Percentiles rank a stretch among this genome's conserved stretches.
Evolutionary conservation across 2,329 filamentous ascomycete species (phyloP).

Genomic region (Venturia asperata): DNA sequence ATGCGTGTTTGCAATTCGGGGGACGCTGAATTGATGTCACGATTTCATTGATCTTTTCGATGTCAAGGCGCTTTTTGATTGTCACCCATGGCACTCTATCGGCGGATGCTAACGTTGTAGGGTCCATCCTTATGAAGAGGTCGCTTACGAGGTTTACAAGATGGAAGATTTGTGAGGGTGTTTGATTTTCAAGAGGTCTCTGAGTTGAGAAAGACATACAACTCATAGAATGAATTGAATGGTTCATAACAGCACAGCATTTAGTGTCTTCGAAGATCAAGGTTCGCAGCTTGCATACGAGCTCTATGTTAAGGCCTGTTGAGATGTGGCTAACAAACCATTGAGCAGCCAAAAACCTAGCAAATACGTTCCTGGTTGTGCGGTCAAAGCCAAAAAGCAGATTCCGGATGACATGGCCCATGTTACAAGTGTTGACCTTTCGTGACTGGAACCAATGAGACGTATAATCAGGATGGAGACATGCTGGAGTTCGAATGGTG

Average conservation of each 20-base stretch:
- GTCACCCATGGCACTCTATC: not conserved
- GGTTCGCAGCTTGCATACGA: no score
- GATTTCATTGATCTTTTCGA: not conserved
- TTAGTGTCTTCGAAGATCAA: no score
- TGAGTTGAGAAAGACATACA: not conserved
- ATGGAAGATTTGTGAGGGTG: slow-evolving; percentile 35
- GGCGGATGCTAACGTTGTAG: slow-evolving; percentile 25
- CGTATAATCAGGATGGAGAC: no score
- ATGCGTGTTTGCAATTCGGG: no score
- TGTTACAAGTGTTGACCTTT: not conserved
- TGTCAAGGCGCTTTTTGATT: not conserved
- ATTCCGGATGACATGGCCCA: not conserved
- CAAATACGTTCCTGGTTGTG: no score
- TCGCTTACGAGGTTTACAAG: slow-evolving; percentile 41
- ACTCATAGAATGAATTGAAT: not conserved
- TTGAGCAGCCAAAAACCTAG: no score
- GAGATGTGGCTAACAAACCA: no score
- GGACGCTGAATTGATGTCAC: no score
- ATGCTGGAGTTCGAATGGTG: no score
- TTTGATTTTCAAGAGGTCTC: not conserved
- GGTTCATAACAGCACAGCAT: no score
- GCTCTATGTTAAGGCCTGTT: no score
- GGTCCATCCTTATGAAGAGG: slow-evolving; percentile 41
- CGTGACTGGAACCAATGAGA: not conserved
- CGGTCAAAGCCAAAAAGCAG: no score